phyloP scores from a whole-genome alignment of 2,329 filamentous ascomycete species.

The Aspergillus niger region DNA sequence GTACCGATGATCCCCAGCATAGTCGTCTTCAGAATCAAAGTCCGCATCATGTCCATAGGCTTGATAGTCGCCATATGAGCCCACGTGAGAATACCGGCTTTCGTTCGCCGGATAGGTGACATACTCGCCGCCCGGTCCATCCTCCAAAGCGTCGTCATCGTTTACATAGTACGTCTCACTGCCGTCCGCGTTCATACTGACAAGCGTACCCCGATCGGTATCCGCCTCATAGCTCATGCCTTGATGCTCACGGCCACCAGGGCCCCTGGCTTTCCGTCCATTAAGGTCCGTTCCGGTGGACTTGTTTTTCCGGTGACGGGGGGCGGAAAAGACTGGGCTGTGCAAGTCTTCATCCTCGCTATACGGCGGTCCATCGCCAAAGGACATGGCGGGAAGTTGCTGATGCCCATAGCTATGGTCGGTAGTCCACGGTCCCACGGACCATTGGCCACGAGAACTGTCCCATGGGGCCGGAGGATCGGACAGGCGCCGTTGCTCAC shows the following conservation, averaged over 20 bases:
- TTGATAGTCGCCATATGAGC: slow-evolving; percentile 47
- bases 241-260: slow-evolving; percentile 41
- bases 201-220: slow-evolving; percentile 66
- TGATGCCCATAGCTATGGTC: slow-evolving; percentile 62
- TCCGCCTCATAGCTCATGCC: slow-evolving; percentile 48
- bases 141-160: slow-evolving; percentile 60
- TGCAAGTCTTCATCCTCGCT: slow-evolving; percentile 95
- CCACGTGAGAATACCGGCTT: slow-evolving; percentile 56
- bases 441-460: slow-evolving; percentile 60
- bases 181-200: slow-evolving; percentile 68
- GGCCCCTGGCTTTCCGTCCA: slow-evolving; percentile 50
- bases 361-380: slow-evolving; percentile 86
- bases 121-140: slow-evolving; percentile 76
- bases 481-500: slow-evolving; percentile 77
- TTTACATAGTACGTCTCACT: slow-evolving; percentile 74
- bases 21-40: slow-evolving; percentile 48
- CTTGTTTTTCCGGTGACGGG: slow-evolving; percentile 83
- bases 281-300: slow-evolving; percentile 50
- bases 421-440: slow-evolving; percentile 50
- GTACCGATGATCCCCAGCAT: slow-evolving; percentile 69
- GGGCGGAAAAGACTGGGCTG: slow-evolving; percentile 81
- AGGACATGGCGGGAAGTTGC: slow-evolving; percentile 78
- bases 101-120: slow-evolving; percentile 74
- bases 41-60: slow-evolving; percentile 34
- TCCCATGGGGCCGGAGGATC: slow-evolving; percentile 77